Percentiles rank a stretch among this genome's conserved stretches.
Conservation (phyloP, 192 early-diverging fungal species). For the Rhizophagus prolifer region DNA sequence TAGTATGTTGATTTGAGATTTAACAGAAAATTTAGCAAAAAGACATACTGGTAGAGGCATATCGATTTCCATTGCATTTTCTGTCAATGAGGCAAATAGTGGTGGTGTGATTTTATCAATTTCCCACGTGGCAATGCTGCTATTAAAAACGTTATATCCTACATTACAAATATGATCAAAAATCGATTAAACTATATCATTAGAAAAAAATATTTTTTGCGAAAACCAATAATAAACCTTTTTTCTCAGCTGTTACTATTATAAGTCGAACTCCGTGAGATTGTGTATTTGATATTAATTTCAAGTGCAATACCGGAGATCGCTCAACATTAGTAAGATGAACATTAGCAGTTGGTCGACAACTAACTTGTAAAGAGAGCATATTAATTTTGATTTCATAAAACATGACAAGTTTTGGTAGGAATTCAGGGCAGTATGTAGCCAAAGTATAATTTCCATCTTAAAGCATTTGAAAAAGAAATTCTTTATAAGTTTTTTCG, state of each 20-base stretch:
- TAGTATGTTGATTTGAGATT: background rate
- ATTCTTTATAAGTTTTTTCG: background rate
- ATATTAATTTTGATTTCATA: slow-evolving; percentile 21
- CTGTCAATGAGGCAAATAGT: background rate
- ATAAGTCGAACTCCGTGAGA: background rate
- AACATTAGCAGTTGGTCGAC: background rate
- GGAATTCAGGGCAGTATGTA: slow-evolving; percentile 12
- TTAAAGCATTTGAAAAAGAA: background rate
- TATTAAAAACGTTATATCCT: background rate
- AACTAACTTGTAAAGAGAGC: background rate
- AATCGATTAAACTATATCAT: too few species aligned
- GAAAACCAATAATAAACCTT: background rate
- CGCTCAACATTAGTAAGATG: background rate
- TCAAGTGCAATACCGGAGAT: slow-evolving; percentile 5
- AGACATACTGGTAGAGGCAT: background rate
- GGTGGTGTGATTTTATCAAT: background rate
- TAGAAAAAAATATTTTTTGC: background rate
- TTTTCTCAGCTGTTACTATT: slow-evolving; percentile 9
- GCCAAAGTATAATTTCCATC: slow-evolving; percentile 20
- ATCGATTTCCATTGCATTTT: background rate
- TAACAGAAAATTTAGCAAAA: too few species aligned
- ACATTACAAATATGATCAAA: background rate
- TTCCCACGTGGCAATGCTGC: background rate
- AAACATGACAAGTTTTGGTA: slow-evolving; percentile 13
- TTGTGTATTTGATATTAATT: slow-evolving; percentile 1